Base-by-base conservation (phyloP, 495 filamentous ascomycete species). In the Penicillium macrosclerotiorum region DNA sequence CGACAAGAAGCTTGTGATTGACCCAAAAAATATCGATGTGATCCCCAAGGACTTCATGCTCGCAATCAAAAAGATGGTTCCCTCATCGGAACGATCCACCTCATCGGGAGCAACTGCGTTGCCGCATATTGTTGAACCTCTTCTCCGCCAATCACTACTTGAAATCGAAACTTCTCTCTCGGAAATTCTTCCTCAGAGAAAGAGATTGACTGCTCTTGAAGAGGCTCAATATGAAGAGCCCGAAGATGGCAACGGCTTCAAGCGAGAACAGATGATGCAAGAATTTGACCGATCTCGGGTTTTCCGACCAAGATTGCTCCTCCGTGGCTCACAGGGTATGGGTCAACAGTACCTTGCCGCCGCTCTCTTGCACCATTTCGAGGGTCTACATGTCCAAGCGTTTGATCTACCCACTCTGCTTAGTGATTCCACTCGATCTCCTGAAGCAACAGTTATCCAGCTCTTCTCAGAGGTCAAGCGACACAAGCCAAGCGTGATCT, bases 401-500 rank as follows among this genome's bases (percentile, higher is more conserved):
- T 92, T 98, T 63, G 93, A 96, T 66, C 75, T 97, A 36, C 80
- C 90, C 5, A 93, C 86, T 5, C 68, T 96, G 36, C 67, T 93
- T 27, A 85, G 81, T 49, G 80, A 85, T 49, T 77, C 83, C 19
- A 77, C 82, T 14, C 78, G 84, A 73, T 86, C 87, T 4, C 75
- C 88, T 2, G 93, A 97, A 72, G 83, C 90, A 52, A 83, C 89
- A 14, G 79, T 98, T 30, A 88, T 95, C 18, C 86, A 90, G 54
- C 74, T 92, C 1, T 98, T 98, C 60, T 77, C 85, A 0, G 93
- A 98, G 69, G 88, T 94, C 11, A 88, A 88, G 59, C 81, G 91
- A 30, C 90, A 96, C 54, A 96, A 94, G 65, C 93, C 94, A 7
- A 91, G 90, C 67, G 88, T 98, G 17, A 95, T 98, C 45, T 97